Evolutionary conservation across 139 green algal genomes (phyloP).

Genomic region (Picochlorum sp.): DNA sequence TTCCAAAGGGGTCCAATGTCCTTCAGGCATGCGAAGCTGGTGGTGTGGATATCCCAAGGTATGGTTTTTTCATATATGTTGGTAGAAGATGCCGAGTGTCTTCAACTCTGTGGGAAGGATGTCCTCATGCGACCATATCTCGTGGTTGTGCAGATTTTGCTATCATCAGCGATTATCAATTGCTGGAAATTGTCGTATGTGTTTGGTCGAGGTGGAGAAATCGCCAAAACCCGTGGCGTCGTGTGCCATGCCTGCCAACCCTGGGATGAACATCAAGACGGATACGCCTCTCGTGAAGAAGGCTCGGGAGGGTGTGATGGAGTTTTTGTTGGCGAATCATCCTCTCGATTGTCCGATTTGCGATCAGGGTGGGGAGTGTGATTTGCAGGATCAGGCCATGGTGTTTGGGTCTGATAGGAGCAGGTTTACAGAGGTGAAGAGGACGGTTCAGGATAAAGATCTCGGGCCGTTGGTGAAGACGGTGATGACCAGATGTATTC

Average conservation of each 20-base stretch:
- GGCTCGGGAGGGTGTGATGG: constrained; percentile 97
- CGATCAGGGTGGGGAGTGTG: constrained; percentile 98
- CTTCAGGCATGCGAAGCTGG: constrained; percentile 92
- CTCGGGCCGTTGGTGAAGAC: constrained; percentile 95
- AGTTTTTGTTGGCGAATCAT: constrained; percentile 99
- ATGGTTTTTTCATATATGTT: neutral
- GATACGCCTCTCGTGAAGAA: constrained; percentile 95
- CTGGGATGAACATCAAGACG: constrained; percentile 96
- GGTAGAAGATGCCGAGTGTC: neutral
- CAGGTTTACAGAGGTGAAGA: constrained; percentile 88
- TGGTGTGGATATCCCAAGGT: constrained; percentile 90
- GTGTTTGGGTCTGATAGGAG: constrained; percentile 83
- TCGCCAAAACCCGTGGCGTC: constrained; percentile 93
- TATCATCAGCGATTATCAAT: constrained; percentile 97
- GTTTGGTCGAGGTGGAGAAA: constrained; percentile 97
- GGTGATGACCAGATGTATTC: constrained; percentile 96
- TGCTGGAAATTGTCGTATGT: constrained; percentile 99
- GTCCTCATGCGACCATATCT: neutral
- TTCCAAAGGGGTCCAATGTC: constrained; percentile 83
- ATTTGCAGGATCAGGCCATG: constrained; percentile 96
- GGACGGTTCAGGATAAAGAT: constrained; percentile 93
- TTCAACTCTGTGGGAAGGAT: neutral
- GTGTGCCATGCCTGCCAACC: constrained; percentile 92
- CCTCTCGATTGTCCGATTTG: constrained; percentile 99
- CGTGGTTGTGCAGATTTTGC: constrained; percentile 75